Evolutionary conservation across 1,284 basidiomycete species (phyloP).

Genomic region (Peniophora sp.): DNA sequence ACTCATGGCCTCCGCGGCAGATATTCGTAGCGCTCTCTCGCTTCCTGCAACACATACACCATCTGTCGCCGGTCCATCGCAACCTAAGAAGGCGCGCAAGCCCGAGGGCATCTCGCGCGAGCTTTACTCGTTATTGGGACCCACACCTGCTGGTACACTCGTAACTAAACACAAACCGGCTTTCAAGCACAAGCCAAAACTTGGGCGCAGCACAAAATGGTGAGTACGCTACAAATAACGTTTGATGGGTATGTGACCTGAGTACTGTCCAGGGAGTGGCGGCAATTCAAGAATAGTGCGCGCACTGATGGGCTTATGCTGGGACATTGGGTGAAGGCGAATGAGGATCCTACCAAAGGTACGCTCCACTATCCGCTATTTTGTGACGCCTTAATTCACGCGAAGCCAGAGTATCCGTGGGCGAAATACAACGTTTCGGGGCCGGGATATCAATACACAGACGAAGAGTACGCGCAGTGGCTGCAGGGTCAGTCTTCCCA

Average conservation of each 20-base stretch:
- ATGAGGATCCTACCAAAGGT: slow-evolving; percentile 49
- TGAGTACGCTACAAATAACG: slow-evolving; percentile 16
- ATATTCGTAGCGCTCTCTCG: slow-evolving; percentile 76
- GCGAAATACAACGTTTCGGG: slow-evolving; percentile 74
- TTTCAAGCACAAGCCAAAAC: slow-evolving; percentile 79
- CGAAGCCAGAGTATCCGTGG: slow-evolving; percentile 60
- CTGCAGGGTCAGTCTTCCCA: slow-evolving; percentile 52
- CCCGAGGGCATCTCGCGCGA: slow-evolving; percentile 91
- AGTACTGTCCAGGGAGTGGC: slow-evolving; percentile 57
- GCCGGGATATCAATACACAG: slow-evolving; percentile 74
- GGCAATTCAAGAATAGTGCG: slow-evolving; percentile 59
- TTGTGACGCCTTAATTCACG: neutral
- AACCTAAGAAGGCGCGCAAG: slow-evolving; percentile 44
- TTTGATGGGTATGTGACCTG: neutral
- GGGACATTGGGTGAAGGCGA: slow-evolving; percentile 64
- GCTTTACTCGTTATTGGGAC: slow-evolving; percentile 90
- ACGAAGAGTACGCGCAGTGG: slow-evolving; percentile 83
- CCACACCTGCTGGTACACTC: slow-evolving; percentile 69
- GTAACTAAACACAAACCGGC: slow-evolving; percentile 60
- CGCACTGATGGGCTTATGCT: slow-evolving; percentile 54
- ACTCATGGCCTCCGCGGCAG: slow-evolving; percentile 56
- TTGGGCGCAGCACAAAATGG: slow-evolving; percentile 60
- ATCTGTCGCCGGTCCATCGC: slow-evolving; percentile 30
- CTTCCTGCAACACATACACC: slow-evolving; percentile 28
- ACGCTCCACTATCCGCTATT: slow-evolving; percentile 9